A percentile compares a stretch with the other conserved stretches of the same genome.
Conservation (phyloP, 192 early-diverging fungal genomes). For the Rhizophagus sp. region DNA sequence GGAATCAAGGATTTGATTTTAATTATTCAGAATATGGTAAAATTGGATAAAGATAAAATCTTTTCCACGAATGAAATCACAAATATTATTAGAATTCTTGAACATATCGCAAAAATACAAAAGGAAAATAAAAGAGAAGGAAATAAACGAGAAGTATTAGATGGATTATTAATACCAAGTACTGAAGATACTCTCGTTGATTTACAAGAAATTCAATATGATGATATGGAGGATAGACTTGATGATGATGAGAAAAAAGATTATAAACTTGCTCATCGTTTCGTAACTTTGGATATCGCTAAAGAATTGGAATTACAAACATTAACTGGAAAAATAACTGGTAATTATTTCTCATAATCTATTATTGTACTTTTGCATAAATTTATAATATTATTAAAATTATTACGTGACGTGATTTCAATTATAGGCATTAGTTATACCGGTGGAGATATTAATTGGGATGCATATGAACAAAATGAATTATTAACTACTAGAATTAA, state of each 20-base stretch:
- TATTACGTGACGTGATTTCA: no score
- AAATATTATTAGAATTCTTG: background rate
- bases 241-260: background rate
- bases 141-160: background rate
- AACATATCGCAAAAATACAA: slow-evolving; percentile 4
- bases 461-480: background rate
- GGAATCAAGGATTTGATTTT: background rate
- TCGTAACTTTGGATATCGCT: background rate
- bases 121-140: background rate
- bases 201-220: slow-evolving; percentile 7
- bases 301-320: background rate
- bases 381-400: no score
- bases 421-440: background rate
- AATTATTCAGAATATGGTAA: background rate
- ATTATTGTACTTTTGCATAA: no score
- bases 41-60: background rate
- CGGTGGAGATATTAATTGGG: background rate
- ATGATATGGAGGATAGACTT: background rate
- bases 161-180: slow-evolving; percentile 7
- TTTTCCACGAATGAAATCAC: background rate
- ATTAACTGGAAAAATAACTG: background rate
- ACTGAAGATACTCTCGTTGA: background rate
- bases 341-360: background rate
- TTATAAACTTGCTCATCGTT: background rate
- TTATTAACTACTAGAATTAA: background rate